phyloP scores from a whole-genome alignment of 306 rosid species.

The Vigna angularis region DNA sequence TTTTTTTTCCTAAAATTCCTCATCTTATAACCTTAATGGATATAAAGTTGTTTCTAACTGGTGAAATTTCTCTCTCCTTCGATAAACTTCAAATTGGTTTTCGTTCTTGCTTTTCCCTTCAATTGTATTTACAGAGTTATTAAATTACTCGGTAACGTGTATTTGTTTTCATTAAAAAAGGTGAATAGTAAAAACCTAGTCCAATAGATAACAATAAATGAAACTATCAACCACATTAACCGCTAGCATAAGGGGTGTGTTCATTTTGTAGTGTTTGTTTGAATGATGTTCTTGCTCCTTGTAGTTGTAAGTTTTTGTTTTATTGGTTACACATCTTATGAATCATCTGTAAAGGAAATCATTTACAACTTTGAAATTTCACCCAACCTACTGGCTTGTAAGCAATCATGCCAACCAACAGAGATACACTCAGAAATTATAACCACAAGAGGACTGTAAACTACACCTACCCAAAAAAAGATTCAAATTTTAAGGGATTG shows the following conservation, averaged over 20 bases:
- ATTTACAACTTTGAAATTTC: constrained; percentile 33
- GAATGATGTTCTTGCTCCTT: not conserved
- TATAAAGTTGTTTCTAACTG: no score
- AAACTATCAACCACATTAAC: not conserved
- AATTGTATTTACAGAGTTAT: no score
- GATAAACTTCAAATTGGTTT: no score
- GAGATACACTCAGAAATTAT: not conserved
- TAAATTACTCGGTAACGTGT: no score
- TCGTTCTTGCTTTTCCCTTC: no score
- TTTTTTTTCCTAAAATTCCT: no score
- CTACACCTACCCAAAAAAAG: not conserved
- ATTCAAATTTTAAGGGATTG: constrained; percentile 47
- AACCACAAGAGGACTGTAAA: constrained; percentile 1
- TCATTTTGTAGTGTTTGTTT: not conserved
- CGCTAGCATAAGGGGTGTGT: not conserved
- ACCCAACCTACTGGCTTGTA: not conserved
- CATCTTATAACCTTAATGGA: no score
- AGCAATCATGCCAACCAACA: constrained; percentile 36
- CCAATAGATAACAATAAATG: not conserved
- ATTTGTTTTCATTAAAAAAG: no score
- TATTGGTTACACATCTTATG: constrained; percentile 23
- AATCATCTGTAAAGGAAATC: constrained; percentile 5
- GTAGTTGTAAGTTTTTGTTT: not conserved
- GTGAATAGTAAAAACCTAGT: not conserved
- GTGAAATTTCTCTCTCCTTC: no score